Evolutionary conservation across 805 yeast species (phyloP), one percentile per base, ranked within the genome.

Genomic region (Suhomyces xylopsoci): DNA sequence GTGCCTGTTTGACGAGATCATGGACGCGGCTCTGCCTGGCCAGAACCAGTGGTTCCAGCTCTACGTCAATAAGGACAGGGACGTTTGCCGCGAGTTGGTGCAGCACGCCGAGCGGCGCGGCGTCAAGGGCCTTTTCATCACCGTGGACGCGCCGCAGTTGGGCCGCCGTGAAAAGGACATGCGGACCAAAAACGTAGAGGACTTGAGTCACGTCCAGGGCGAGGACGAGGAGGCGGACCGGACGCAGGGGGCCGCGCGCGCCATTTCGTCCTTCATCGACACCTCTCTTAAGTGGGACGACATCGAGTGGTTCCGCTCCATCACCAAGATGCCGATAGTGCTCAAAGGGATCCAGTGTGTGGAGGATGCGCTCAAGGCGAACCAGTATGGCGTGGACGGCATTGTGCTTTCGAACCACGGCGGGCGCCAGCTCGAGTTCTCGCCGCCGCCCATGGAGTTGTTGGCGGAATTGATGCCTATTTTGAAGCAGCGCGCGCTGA

Each of bases 1-100:
- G 5, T 89, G 91, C 66, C 84, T 96, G 2, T 79, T 90, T 57
- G 94, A 90, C 60, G 97, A 91, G 66, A 88, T 91, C 55, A 82
- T 86, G 3, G 90, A 81, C 53, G 88, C 85, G 5, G 84, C 87
- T 28, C 70, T 70, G 1, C 82, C 81, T 12, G 77, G 77, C 40
- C 76, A 70, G 52, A 65, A 72, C 15, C 81, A 78, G 50, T 78
- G 81, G 79, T 70, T 73, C 54, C 84, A 81, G 57, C 66, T 78
- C 40, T 81, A 81, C 58, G 81, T 79, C 43, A 70, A 74, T 44
- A 62, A 68, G 2, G 73, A 76, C 42, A 64, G 80, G 15, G 59
- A 63, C 28, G 59, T 65, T 24, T 62, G 76, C 26, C 53, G 54
- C 17, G 56, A 65, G 12, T 59, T 66, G 47, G 65, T 81, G 14